A percentile compares a stretch with the other conserved stretches of the same genome.
Evolutionary conservation across 1,284 basidiomycete species (phyloP).

Genomic region (Pholiota adiposa): DNA sequence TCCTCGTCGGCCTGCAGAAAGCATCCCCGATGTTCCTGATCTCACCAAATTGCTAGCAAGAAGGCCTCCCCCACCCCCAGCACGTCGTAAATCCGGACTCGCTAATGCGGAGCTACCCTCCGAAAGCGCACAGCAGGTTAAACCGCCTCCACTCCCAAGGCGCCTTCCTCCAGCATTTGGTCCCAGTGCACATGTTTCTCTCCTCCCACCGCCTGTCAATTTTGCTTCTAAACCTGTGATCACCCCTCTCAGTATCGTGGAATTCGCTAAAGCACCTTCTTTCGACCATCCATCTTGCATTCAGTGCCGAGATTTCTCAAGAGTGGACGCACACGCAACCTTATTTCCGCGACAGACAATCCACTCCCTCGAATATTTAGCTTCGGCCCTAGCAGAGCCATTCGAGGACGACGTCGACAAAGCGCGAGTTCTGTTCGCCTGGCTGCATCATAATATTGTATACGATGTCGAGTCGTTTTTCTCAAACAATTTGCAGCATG

Average conservation of each 20-base stretch:
- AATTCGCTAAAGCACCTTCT: not conserved
- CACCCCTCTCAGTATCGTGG: not conserved
- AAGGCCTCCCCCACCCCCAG: slow-evolving; percentile 18
- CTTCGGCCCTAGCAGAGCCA: slow-evolving; percentile 42
- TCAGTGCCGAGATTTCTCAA: slow-evolving; percentile 47
- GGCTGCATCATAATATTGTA: slow-evolving; percentile 48
- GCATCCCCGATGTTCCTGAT: not conserved
- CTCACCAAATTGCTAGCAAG: slow-evolving; percentile 19
- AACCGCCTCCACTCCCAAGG: slow-evolving; percentile 8
- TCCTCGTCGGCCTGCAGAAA: not conserved
- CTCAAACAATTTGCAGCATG: slow-evolving; percentile 39
- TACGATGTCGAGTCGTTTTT: slow-evolving; percentile 47
- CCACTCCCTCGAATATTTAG: slow-evolving; percentile 40
- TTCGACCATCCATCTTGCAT: slow-evolving; percentile 34
- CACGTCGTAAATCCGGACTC: not conserved
- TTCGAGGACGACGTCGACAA: slow-evolving; percentile 46
- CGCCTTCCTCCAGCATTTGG: slow-evolving; percentile 4
- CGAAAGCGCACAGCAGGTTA: slow-evolving; percentile 23
- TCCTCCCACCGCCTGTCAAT: slow-evolving; percentile 23
- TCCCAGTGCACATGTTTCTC: slow-evolving; percentile 2
- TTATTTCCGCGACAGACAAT: slow-evolving; percentile 46
- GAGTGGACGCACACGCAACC: slow-evolving; percentile 45
- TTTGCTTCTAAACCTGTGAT: slow-evolving; percentile 25
- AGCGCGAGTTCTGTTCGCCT: slow-evolving; percentile 47
- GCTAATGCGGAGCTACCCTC: no score